Evolutionary conservation across 2,329 filamentous ascomycete genomes (phyloP), one percentile per base, ranked within the genome.

Genomic region (Aspergillus phoenicis): DNA sequence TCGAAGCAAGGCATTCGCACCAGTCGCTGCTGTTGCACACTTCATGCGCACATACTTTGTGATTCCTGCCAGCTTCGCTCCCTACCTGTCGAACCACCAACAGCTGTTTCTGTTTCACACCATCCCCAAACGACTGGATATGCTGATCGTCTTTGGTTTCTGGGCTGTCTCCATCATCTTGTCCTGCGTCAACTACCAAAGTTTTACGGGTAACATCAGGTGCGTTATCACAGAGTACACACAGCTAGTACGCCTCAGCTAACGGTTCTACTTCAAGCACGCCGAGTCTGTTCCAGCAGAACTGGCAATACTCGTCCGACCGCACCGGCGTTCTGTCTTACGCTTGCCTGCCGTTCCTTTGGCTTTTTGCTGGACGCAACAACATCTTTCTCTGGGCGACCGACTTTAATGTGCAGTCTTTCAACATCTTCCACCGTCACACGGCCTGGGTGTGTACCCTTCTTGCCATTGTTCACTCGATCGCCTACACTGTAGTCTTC

Each of bases 331-430:
- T 87, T 36, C 80, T 89, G n/a, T 83, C 85, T 0, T 83, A 86
- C 61, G 83, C 83, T 5, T 87, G 87, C 62, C 81, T 89, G 10
- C 85, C 86, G 0, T 68, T 87, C 8, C 78, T 89, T 0, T 89
- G 86, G 86, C 71, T 89, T 0, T 89, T 90, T 64, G 84, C 83
- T 3, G 83, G 84, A 73, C 78, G 87, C 7, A 90, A 90, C 62
- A 88, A 90, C 58, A 62, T 86, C 0, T 78, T 89, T 11, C 76
- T 89, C 58, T 87, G 84, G 84, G 66, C 85, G 0, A 89, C 87
- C 0, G 86, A 87, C 0, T 90, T 87, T 85, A 84, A 83, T 7
- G 88, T 87, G 69, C 81, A 81, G 2, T 85, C 85, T 0, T 89
- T 85, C 66, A 89, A 84, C 66, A 82, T 84, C 53, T 89, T 89